Base-by-base conservation (phyloP, 73 alveolate species). In the Paramecium pentaurelia region DNA sequence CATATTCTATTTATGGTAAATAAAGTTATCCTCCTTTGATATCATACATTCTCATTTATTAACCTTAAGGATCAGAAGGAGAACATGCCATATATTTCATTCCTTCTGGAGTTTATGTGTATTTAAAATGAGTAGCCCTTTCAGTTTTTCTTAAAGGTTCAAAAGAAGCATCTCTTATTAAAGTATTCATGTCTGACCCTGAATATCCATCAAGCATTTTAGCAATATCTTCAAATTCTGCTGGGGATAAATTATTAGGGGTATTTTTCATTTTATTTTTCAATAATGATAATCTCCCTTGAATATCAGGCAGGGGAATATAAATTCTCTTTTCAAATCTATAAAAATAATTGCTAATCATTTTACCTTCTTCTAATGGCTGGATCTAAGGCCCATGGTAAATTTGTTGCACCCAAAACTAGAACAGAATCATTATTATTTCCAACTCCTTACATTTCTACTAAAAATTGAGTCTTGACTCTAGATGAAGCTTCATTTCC, bases 341-440 rank as follows among this genome's bases (percentile, higher is more conserved):
- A 12, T 2, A 37, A 16, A 36, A 10, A n/a, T 14, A 5, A 44
- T 36, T 16, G 8, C 36, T 37, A 73, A 10, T 4, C 5, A 68
- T 8, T 0, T 30, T 73, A 73, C 87, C 87, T 96, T 71, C 99
- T 96, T 86, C 99, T 96, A 93, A 98, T 95, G 25, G 99, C 99
- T 10, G 99, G 97, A 93, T 98, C 99, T 45, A 98, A 92, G 91
- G 95, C 99, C 99, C 99, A 98, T 5, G 99, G 99, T 14, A 97
- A 92, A 95, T 98, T 98, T 59, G 99, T 98, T 25, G 99, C 99
- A n/a, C 99, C 99, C 38, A 98, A 94, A 27, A 98, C 99, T 44
- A 98, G 93, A 44, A 98, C 95, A 28, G 98, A 97, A 38, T 98
- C 96, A 91, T 97, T 96, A 84, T 97, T 97, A 90, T 96, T 93